Evolutionary conservation across 2,329 filamentous ascomycete species (phyloP).

Genomic region (Hypomyces rosellus): DNA sequence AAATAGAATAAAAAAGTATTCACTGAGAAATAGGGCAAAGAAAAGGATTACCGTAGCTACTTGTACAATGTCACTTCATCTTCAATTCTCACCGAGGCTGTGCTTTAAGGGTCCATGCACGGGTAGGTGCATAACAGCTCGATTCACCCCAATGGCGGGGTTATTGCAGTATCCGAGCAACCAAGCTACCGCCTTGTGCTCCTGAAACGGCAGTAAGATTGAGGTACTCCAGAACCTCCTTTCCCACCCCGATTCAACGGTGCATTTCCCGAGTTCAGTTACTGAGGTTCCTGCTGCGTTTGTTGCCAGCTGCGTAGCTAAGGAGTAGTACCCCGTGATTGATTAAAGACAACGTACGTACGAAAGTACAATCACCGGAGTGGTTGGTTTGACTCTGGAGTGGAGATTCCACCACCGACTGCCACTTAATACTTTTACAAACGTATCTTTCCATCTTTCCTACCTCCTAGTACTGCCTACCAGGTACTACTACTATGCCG

Average conservation of each 20-base stretch:
- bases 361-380: conserved; percentile 1
- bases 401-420: conserved; percentile 31
- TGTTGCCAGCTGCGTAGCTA: too few species aligned
- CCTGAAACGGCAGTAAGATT: neutral
- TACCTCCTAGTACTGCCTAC: too few species aligned
- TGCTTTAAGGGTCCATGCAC: too few species aligned
- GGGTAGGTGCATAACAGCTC: conserved; percentile 6
- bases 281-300: conserved; percentile 1
- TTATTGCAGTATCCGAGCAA: neutral
- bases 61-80: too few species aligned
- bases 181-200: neutral
- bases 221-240: neutral
- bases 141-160: neutral
- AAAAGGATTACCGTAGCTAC: too few species aligned
- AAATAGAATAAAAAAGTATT: too few species aligned
- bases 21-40: too few species aligned
- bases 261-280: conserved; percentile 4
- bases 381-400: neutral
- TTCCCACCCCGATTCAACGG: conserved; percentile 7
- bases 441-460: too few species aligned
- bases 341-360: neutral
- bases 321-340: neutral
- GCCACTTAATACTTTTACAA: too few species aligned
- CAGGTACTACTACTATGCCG: conserved; percentile 37
- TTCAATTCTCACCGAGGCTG: too few species aligned